Evolutionary conservation across 2,329 filamentous ascomycete species (phyloP), one percentile per base, ranked within the genome.

Genomic region (Ophiocordyceps camponoti-leonardi): DNA sequence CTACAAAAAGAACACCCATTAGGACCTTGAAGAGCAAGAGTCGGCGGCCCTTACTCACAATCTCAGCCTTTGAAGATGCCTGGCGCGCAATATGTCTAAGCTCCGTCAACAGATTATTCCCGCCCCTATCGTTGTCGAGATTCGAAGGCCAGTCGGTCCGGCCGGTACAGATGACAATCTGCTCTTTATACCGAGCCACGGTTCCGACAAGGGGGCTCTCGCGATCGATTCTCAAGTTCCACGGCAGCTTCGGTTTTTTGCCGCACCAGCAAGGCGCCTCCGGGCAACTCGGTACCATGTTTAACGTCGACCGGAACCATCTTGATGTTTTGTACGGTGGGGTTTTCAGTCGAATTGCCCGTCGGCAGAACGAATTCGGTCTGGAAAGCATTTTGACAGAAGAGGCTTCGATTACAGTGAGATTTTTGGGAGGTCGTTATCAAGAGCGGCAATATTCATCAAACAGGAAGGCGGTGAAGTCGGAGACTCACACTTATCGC

Each of bases 151-250:
- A 95, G 63, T 94, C 84, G 28, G 72, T 65, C 49, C 78, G 76
- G 5, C 86, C 87, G 0, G 87, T 94, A 50, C 83, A 88, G 14
- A 95, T 71, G 11, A 96, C 63, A 4, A 95, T 74, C 53, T 95
- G 87, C 61, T 93, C 81, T 1, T 79, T 71, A 58, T 94, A 94
- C 1, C 72, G 68, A 2, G 82, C 71, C 64, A 94, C 88, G 6
- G 83, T 81, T 13, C 84, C 84, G 56, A 83, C 81, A 41, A 95
- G 67, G 18, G 73, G 69, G 37, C 75, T 75, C 49, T 75, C 71
- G 53, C 73, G 71, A 57, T 95, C 87, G 45, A 95, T 88, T 20
- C 80, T 75, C 16, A 93, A 69, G 4, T 75, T 79, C 8, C 71
- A 64, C 1, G 81, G 81, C 65, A 82, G n/a, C n/a, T n/a, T 71